phyloP scores from a whole-genome alignment of 305 asterid genomes.

The Fraxinus nigra region DNA sequence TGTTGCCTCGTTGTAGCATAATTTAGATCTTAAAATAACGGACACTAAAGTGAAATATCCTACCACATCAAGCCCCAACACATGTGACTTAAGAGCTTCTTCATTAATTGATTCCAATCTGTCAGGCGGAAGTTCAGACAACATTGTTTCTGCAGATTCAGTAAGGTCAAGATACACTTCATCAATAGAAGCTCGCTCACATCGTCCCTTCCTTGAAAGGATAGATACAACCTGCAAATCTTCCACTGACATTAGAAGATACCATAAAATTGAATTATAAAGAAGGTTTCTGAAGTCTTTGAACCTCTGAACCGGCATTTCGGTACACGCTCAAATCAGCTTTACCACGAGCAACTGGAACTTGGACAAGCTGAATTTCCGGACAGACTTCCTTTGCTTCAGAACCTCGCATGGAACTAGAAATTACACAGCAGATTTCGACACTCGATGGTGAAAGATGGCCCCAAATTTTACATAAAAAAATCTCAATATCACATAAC shows the following conservation, averaged over 20 bases:
- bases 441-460: conserved; percentile 3
- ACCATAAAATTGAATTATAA: not conserved
- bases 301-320: conserved; percentile 95
- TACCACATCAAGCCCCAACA: conserved; percentile 78
- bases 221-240: conserved; percentile 73
- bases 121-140: conserved; percentile 57
- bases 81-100: conserved; percentile 76
- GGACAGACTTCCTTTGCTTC: conserved; percentile 92
- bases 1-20: conserved; percentile 11
- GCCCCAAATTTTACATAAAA: not conserved
- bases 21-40: not conserved
- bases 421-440: conserved; percentile 13
- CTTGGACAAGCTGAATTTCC: conserved; percentile 87
- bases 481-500: conserved; percentile 3
- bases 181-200: conserved; percentile 98
- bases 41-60: conserved; percentile 9
- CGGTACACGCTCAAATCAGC: conserved; percentile 83
- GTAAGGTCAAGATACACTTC: conserved; percentile 97
- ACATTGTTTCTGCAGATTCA: conserved; percentile 79
- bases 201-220: conserved; percentile 75
- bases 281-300: conserved; percentile 11
- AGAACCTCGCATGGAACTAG: conserved; percentile 92
- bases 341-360: conserved; percentile 94
- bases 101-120: conserved; percentile 50
- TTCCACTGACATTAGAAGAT: conserved; percentile 17